Evolutionary conservation across 495 filamentous ascomycete genomes (phyloP).

Genomic region (Umbilicaria muhlenbergii): DNA sequence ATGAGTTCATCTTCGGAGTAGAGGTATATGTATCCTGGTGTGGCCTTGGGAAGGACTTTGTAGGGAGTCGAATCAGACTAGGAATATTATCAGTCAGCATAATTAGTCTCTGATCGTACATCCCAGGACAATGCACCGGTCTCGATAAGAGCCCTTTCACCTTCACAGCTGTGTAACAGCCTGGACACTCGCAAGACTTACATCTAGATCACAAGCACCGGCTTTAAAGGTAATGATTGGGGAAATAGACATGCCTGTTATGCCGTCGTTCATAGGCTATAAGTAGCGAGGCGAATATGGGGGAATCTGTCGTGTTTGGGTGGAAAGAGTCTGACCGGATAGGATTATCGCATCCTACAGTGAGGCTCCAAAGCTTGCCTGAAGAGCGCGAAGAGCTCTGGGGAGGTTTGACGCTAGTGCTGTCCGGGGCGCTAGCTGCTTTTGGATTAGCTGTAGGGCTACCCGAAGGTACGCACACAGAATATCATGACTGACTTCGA

Average conservation of each 20-base stretch:
- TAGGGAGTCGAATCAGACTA: slow-evolving; percentile 44
- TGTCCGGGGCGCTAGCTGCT: slow-evolving; percentile 16
- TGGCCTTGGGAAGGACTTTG: slow-evolving; percentile 50
- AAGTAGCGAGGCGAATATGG: too few relatives aligned
- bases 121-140: not conserved
- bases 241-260: slow-evolving; percentile 50
- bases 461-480: slow-evolving; percentile 15
- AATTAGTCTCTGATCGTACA: not conserved
- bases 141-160: slow-evolving; percentile 1
- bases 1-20: slow-evolving; percentile 87
- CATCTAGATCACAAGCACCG: slow-evolving; percentile 75
- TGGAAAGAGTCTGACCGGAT: too few relatives aligned
- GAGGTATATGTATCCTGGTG: slow-evolving; percentile 82
- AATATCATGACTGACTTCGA: slow-evolving; percentile 31
- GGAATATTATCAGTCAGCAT: slow-evolving; percentile 4
- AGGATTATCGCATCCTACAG: too few relatives aligned
- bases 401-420: too few relatives aligned
- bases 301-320: too few relatives aligned
- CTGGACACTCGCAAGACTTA: slow-evolving; percentile 28
- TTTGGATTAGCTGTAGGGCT: slow-evolving; percentile 25
- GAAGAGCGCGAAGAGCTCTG: too few relatives aligned
- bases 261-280: not conserved
- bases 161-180: not conserved
- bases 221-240: slow-evolving; percentile 96
- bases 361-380: too few relatives aligned